phyloP scores from a whole-genome alignment of 106 monocot species.

The Dendrobium catenatum region DNA sequence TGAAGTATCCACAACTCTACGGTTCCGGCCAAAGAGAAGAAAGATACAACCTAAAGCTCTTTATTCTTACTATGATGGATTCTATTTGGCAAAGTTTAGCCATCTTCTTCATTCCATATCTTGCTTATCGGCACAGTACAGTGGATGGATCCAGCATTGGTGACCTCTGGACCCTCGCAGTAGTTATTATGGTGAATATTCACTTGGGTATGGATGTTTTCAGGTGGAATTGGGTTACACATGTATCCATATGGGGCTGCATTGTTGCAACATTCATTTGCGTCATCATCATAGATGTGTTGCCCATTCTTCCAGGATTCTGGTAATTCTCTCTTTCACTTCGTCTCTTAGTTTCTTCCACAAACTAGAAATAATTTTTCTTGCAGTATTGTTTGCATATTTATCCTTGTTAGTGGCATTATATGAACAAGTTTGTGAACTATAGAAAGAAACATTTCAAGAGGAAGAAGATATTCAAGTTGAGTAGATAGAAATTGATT shows the following conservation, averaged over 20 bases:
- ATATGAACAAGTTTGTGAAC: not conserved
- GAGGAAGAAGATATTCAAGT: not conserved
- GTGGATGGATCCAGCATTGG: slow-evolving; percentile 66
- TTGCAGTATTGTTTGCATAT: not conserved
- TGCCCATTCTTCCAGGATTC: slow-evolving; percentile 52
- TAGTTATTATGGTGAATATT: slow-evolving; percentile 74
- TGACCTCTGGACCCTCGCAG: slow-evolving; percentile 57
- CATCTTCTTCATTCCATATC: slow-evolving; percentile 58
- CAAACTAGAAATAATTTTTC: not conserved
- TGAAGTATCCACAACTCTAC: slow-evolving; percentile 85
- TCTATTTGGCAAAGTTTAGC: slow-evolving; percentile 74
- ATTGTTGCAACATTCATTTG: slow-evolving; percentile 46
- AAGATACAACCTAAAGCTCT: slow-evolving; percentile 68
- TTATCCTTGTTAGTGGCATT: not conserved
- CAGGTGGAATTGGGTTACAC: slow-evolving; percentile 75
- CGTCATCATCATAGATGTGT: slow-evolving; percentile 50
- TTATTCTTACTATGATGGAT: slow-evolving; percentile 65
- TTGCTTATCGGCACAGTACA: slow-evolving; percentile 53
- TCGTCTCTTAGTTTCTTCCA: not conserved
- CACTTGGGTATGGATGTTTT: slow-evolving; percentile 75
- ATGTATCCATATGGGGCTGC: slow-evolving; percentile 71
- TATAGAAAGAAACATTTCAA: not conserved
- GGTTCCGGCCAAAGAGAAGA: slow-evolving; percentile 82
- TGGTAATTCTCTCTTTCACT: slow-evolving; percentile 34
- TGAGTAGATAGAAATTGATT: too few relatives aligned